phyloP scores from a whole-genome alignment of 225 moss, liverwort and hornwort genomes.

The Bryum argenteum region DNA sequence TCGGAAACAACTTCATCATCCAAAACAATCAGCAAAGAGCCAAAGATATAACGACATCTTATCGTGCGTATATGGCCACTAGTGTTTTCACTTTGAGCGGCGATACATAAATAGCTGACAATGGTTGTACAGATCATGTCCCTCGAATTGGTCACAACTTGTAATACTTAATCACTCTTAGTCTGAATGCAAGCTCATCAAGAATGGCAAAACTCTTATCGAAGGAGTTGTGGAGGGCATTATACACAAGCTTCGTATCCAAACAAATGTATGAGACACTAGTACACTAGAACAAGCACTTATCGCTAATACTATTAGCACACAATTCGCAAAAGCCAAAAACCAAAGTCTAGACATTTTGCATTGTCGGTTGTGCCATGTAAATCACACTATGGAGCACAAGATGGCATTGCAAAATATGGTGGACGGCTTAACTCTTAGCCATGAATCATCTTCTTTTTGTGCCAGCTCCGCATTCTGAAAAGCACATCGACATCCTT shows the following conservation, averaged over 20 bases:
- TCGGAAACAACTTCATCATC: not conserved
- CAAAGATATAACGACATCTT: not conserved
- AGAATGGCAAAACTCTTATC: too few relatives aligned
- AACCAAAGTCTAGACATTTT: not conserved
- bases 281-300: not conserved
- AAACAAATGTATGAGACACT: too few relatives aligned
- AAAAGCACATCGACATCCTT: not conserved
- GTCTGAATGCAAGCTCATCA: too few relatives aligned
- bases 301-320: not conserved
- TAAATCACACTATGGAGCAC: not conserved
- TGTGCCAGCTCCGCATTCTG: not conserved
- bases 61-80: not conserved
- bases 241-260: too few relatives aligned
- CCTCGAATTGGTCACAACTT: not conserved
- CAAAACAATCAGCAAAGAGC: not conserved
- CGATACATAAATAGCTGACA: not conserved
- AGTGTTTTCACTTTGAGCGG: not conserved
- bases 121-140: not conserved
- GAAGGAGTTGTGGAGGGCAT: too few relatives aligned
- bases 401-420: not conserved
- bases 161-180: not conserved
- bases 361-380: not conserved
- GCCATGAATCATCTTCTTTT: not conserved
- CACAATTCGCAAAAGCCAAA: not conserved
- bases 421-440: not conserved